Evolutionary conservation across 140 eudicot species (phyloP).

Genomic region (Oenanthe javanica): DNA sequence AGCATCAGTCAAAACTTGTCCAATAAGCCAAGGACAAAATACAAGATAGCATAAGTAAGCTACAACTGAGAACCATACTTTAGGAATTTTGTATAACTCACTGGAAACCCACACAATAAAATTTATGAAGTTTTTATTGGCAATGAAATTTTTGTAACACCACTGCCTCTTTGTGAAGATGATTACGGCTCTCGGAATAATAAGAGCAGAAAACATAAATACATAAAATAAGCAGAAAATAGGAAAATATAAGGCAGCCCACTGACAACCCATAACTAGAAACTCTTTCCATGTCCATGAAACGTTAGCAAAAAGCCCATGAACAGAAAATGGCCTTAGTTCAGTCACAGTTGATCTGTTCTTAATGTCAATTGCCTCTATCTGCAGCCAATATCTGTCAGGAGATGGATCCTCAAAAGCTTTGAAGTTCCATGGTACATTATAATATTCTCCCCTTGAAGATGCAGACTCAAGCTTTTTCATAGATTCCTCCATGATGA

Average conservation of each 20-base stretch:
- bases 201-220: constrained; percentile 28
- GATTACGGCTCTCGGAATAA: constrained; percentile 45
- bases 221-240: constrained; percentile 48
- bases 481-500: constrained; percentile 61
- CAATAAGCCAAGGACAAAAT: constrained; percentile 78
- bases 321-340: constrained; percentile 66
- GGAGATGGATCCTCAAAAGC: constrained; percentile 73
- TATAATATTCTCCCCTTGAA: constrained; percentile 46
- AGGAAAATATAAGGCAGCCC: constrained; percentile 70
- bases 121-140: constrained; percentile 41
- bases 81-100: constrained; percentile 39
- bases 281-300: constrained; percentile 52
- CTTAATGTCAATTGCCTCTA: constrained; percentile 58
- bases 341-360: constrained; percentile 40
- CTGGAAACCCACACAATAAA: constrained; percentile 50
- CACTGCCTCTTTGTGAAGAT: constrained; percentile 33
- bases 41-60: constrained; percentile 67
- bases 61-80: constrained; percentile 43
- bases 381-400: constrained; percentile 52
- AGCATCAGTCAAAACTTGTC: constrained; percentile 54
- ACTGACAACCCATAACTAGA: constrained; percentile 68
- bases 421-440: constrained; percentile 54
- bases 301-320: constrained; percentile 37
- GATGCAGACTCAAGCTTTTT: constrained; percentile 21
- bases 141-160: constrained; percentile 31